phyloP scores from a whole-genome alignment of 139 green algal species.

The Tetratostichococcus sp. region DNA sequence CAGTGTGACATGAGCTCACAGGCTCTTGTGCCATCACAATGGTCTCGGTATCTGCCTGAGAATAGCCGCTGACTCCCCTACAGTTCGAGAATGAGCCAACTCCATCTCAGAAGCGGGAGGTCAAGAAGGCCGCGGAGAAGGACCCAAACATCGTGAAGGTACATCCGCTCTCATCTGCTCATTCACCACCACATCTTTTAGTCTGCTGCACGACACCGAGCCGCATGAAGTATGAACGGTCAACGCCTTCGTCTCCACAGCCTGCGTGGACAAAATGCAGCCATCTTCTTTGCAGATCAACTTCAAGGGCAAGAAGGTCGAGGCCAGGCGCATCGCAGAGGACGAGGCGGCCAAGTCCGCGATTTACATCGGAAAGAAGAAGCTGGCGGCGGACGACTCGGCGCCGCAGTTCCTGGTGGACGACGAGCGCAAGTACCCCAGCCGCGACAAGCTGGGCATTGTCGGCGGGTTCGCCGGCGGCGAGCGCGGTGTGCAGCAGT shows the following conservation, averaged over 20 bases:
- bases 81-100: neutral
- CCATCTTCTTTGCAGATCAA: neutral
- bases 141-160: neutral
- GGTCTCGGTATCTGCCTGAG: too few species aligned
- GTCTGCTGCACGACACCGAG: too few species aligned
- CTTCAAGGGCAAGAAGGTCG: neutral
- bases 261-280: too few species aligned
- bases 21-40: too few species aligned
- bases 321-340: neutral
- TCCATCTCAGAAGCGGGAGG: neutral
- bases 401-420: neutral
- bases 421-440: neutral
- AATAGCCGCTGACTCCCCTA: neutral
- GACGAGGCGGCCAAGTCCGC: neutral
- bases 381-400: neutral
- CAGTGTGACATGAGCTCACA: neutral
- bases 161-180: too few species aligned
- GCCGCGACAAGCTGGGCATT: constrained; percentile 24
- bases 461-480: constrained; percentile 83
- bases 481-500: constrained; percentile 68
- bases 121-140: neutral
- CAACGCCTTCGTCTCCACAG: too few species aligned
- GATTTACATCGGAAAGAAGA: neutral
- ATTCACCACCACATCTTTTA: too few species aligned
- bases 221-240: too few species aligned